Conservation (phyloP, 2,329 filamentous ascomycete species). For the Zymoseptoria pseudotritici region DNA sequence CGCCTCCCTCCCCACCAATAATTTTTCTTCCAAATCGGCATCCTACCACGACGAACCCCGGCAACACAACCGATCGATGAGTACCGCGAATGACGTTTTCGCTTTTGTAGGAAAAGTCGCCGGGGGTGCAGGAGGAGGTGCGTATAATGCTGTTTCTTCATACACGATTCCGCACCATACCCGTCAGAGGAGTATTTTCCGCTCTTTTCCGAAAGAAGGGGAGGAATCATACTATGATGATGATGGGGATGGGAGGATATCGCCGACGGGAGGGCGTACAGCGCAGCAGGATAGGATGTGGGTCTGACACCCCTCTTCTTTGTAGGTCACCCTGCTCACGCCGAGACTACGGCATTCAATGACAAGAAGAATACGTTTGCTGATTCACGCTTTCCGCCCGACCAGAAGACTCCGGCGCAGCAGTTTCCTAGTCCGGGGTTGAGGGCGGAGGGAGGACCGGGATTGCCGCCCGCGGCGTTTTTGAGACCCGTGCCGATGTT, state of each 20-base stretch:
- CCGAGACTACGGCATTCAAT: not conserved
- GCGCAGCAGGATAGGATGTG: slow-evolving; percentile 9
- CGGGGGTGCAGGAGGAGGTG: not conserved
- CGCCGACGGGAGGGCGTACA: not conserved
- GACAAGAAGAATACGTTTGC: not conserved
- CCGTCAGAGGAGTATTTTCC: slow-evolving; percentile 22
- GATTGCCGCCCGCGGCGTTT: slow-evolving; percentile 6
- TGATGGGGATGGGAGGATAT: slow-evolving; percentile 4
- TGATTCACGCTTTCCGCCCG: not conserved
- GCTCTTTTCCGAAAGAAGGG: not conserved
- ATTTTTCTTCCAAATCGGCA: not conserved
- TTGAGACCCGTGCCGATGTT: slow-evolving; percentile 13
- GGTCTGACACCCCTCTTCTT: slow-evolving; percentile 19
- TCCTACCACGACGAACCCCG: slow-evolving; percentile 5
- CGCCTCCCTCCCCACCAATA: not conserved
- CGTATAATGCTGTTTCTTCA: slow-evolving; percentile 9
- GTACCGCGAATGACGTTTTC: slow-evolving; percentile 22
- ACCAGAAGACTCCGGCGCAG: not conserved
- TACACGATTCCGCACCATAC: slow-evolving; percentile 15
- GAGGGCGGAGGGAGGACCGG: slow-evolving; percentile 9
- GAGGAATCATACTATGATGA: not conserved
- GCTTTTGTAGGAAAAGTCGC: slow-evolving; percentile 21
- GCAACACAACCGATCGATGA: slow-evolving; percentile 17
- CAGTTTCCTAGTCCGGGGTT: slow-evolving; percentile 3
- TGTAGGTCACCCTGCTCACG: slow-evolving; percentile 13